Evolutionary conservation across 805 yeast species (phyloP).

Genomic region (Metschnikowia baotianmanensis): DNA sequence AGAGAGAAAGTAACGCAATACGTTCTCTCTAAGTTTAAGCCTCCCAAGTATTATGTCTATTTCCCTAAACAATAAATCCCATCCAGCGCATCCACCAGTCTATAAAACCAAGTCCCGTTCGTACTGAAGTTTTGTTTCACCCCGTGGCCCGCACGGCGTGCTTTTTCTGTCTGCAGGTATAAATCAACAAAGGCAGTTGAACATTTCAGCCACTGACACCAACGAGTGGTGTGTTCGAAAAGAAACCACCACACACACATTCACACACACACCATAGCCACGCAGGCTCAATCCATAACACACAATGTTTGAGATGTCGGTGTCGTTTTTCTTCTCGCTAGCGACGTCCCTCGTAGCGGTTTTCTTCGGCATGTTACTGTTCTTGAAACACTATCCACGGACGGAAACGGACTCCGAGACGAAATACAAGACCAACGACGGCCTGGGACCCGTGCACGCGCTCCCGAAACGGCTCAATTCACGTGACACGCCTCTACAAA

Average conservation of each 20-base stretch:
- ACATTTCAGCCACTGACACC: too few species aligned
- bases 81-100: too few species aligned
- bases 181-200: too few species aligned
- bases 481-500: conserved; percentile 13
- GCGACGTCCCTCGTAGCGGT: conserved; percentile 17
- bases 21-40: too few species aligned
- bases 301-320: conserved; percentile 2
- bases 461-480: conserved; percentile 29
- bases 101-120: too few species aligned
- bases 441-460: conserved; percentile 25
- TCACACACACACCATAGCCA: not conserved
- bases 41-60: too few species aligned
- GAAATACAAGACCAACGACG: conserved; percentile 49
- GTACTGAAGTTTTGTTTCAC: too few species aligned
- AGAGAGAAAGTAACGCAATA: too few species aligned
- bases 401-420: conserved; percentile 51
- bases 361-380: conserved; percentile 40
- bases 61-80: too few species aligned
- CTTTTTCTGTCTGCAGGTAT: not conserved
- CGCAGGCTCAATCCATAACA: not conserved
- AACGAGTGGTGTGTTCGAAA: not conserved
- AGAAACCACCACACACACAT: not conserved
- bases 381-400: conserved; percentile 66
- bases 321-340: conserved; percentile 2
- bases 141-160: too few species aligned